A percentile compares a stretch with the other conserved stretches of the same genome.
Evolutionary conservation across 2,329 filamentous ascomycete species (phyloP).

Genomic region (Colletotrichum phormii): DNA sequence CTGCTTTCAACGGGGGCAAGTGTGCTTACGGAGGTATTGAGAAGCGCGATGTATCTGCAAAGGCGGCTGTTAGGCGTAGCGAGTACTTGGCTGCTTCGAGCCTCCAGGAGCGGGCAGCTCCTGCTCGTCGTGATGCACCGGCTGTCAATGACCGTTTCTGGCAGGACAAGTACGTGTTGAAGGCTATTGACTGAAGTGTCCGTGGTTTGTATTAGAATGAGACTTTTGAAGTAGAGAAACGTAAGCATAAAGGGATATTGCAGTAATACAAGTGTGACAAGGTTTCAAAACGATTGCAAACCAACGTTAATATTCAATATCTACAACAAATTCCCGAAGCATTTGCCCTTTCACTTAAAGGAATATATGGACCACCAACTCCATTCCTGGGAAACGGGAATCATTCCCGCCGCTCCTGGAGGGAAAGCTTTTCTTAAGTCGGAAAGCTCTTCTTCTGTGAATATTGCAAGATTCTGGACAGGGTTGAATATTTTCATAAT

Average conservation of each 20-base stretch:
- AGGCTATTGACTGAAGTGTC: conserved; percentile 11
- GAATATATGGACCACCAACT: too few species aligned
- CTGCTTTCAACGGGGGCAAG: conserved; percentile 54
- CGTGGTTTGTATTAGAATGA: too few species aligned
- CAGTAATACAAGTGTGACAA: too few species aligned
- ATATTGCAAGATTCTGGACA: background rate
- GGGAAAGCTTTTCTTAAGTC: too few species aligned
- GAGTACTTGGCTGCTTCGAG: background rate
- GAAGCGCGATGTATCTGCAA: background rate
- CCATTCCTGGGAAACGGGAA: fast-evolving
- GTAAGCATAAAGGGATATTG: too few species aligned
- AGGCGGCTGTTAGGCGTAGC: conserved; percentile 3
- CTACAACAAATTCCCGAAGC: too few species aligned
- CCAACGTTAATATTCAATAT: too few species aligned
- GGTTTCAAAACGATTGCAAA: too few species aligned
- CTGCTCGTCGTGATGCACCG: background rate
- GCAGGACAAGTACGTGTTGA: background rate
- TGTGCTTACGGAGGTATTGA: conserved; percentile 51
- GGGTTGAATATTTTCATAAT: too few species aligned
- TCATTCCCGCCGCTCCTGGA: too few species aligned
- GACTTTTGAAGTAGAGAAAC: too few species aligned
- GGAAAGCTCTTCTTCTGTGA: background rate
- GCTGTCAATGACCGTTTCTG: background rate
- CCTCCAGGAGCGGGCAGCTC: background rate
- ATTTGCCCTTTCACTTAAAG: too few species aligned